These are phyloP conservation scores for Boletus pseudopeckii DNA, from an alignment of 768 basidiomycete genomes.

Conservation along the genomic window DNA sequence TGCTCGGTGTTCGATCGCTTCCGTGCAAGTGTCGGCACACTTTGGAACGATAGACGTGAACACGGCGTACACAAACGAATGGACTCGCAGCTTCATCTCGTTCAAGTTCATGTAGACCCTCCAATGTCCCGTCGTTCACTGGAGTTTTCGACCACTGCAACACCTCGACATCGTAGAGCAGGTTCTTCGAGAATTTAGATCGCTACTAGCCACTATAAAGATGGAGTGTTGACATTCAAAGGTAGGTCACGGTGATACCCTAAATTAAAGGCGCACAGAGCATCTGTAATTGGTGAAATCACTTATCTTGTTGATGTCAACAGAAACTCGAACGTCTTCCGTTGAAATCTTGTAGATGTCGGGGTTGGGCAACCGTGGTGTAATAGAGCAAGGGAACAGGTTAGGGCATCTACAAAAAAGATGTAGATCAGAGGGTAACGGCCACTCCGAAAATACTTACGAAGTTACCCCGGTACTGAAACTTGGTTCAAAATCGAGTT, in stretches of 20 bases:
- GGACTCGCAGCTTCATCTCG: conserved; percentile 1
- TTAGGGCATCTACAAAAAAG: conserved; percentile 5
- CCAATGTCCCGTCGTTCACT: conserved; percentile 4
- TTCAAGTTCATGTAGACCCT: conserved; percentile 4
- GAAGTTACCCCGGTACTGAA: conserved; percentile 14
- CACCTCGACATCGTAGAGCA: conserved; percentile 16
- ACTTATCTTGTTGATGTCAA: background rate
- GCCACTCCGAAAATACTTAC: background rate
- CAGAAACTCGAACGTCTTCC: background rate
- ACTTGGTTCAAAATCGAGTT: conserved; percentile 16
- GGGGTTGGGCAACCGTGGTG: background rate
- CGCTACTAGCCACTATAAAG: no score
- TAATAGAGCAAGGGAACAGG: conserved; percentile 14
- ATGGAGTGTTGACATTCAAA: no score
- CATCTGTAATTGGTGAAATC: background rate
- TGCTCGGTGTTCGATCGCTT: conserved; percentile 18
- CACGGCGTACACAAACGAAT: background rate
- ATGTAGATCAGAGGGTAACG: background rate
- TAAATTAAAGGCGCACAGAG: background rate
- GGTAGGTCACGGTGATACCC: background rate
- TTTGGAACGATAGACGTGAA: conserved; percentile 19
- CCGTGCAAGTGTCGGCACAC: conserved; percentile 16
- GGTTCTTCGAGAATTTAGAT: conserved; percentile 19
- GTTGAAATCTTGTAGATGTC: conserved; percentile 1
- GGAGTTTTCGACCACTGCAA: conserved; percentile 5